These are phyloP conservation scores for Amanita brunnescens DNA, from an alignment of 768 basidiomycete genomes.

Conservation along the genomic window DNA sequence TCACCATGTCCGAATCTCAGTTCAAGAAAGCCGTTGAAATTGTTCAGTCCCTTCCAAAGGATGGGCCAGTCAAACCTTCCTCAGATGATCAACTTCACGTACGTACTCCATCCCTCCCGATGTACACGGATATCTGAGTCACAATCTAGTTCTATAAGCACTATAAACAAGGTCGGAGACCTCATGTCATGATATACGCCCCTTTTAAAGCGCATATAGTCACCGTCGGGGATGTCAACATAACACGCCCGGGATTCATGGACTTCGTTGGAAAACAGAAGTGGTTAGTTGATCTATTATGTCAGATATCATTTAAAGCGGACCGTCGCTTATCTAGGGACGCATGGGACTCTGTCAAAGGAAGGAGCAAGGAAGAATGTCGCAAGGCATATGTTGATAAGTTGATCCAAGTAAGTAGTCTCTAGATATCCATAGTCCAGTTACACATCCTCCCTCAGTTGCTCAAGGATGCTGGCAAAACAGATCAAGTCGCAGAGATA, in stretches of 20 bases:
- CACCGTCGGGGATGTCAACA: conserved; percentile 66
- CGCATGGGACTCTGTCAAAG: conserved; percentile 76
- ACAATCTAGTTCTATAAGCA: conserved; percentile 76
- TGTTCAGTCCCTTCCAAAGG: conserved; percentile 61
- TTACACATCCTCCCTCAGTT: conserved; percentile 31
- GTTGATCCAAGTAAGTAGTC: conserved; percentile 52
- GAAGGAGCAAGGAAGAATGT: conserved; percentile 64
- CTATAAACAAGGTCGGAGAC: conserved; percentile 77
- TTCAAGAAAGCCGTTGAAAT: conserved; percentile 72
- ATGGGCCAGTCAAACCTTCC: conserved; percentile 69
- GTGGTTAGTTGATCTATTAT: conserved; percentile 45
- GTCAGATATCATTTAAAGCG: background rate
- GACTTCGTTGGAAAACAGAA: conserved; percentile 88
- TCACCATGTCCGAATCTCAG: conserved; percentile 57
- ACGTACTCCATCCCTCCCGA: conserved; percentile 20
- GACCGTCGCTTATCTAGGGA: conserved; percentile 43
- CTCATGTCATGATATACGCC: background rate
- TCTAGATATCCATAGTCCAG: background rate
- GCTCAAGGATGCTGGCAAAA: conserved; percentile 41
- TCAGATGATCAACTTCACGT: conserved; percentile 75
- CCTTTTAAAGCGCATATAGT: conserved; percentile 31
- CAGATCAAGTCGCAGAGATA: conserved; percentile 50
- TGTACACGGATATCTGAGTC: background rate
- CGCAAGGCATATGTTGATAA: conserved; percentile 64
- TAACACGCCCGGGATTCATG: conserved; percentile 57